Percentiles rank a stretch among this genome's conserved stretches.
phyloP scores from a whole-genome alignment of 148 eudicot species.

The Camellia sinensis region DNA sequence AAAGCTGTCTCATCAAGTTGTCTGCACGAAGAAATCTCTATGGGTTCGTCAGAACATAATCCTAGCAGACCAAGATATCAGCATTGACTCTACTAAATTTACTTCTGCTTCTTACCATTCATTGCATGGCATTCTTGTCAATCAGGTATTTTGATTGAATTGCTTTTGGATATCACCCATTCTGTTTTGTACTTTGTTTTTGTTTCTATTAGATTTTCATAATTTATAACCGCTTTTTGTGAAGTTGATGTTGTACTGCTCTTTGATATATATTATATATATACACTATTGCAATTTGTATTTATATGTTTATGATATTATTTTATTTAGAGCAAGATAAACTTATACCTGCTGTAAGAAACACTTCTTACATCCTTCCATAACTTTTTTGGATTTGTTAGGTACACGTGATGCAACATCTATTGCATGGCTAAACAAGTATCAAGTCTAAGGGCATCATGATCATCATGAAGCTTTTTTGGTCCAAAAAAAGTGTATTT shows the following conservation, averaged over 20 bases:
- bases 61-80: constrained; percentile 28
- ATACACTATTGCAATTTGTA: no score
- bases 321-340: no score
- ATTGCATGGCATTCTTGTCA: constrained; percentile 41
- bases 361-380: no score
- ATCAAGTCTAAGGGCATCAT: no score
- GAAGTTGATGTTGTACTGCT: neutral
- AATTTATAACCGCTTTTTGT: neutral
- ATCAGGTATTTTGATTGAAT: constrained; percentile 39
- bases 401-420: no score
- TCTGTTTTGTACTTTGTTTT: neutral
- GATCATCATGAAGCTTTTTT: no score
- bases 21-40: constrained; percentile 43
- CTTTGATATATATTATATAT: neutral
- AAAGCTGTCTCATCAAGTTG: constrained; percentile 46
- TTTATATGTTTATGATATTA: no score
- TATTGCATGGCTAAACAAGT: no score
- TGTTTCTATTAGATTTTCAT: neutral
- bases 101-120: constrained; percentile 29
- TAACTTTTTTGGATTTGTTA: no score
- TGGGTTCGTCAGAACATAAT: constrained; percentile 40
- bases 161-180: neutral
- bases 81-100: constrained; percentile 16
- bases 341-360: no score
- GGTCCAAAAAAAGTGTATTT: no score